These are phyloP conservation scores for Stephanodiscus triporus DNA, from an alignment of 108 stramenopile species.

Conservation along the genomic window DNA sequence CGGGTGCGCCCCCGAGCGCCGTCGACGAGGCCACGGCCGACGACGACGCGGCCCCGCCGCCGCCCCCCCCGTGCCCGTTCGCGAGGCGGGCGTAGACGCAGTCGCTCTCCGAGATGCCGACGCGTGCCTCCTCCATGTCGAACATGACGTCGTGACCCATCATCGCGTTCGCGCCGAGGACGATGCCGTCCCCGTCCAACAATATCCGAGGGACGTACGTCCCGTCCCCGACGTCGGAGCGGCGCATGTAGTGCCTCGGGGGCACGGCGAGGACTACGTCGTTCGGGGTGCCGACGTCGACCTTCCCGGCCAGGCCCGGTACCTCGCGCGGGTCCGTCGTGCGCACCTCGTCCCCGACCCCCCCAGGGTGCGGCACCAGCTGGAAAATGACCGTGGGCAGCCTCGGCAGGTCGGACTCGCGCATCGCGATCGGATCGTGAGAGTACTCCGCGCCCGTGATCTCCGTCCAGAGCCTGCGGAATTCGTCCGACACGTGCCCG, in stretches of 20 bases:
- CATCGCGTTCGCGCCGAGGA: conserved; percentile 96
- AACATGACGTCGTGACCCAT: conserved; percentile 95
- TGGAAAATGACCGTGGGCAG: conserved; percentile 85
- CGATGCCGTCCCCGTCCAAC: conserved; percentile 75
- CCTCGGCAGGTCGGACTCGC: conserved; percentile 48
- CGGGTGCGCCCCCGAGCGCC: background rate
- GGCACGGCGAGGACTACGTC: conserved; percentile 85
- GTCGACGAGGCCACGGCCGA: background rate
- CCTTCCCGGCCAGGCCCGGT: conserved; percentile 66
- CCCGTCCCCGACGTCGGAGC: conserved; percentile 46
- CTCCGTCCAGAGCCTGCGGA: conserved; percentile 71
- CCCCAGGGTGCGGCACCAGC: conserved; percentile 50
- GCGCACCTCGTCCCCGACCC: conserved; percentile 41
- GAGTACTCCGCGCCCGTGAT: conserved; percentile 78
- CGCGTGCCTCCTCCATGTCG: conserved; percentile 82
- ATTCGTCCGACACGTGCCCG: conserved; percentile 52
- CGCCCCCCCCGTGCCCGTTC: background rate
- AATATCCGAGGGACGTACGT: conserved; percentile 70
- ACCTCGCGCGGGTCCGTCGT: conserved; percentile 47
- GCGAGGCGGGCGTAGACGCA: conserved; percentile 60
- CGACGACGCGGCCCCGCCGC: background rate
- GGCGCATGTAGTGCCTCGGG: conserved; percentile 82
- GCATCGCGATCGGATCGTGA: conserved; percentile 56
- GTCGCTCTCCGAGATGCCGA: conserved; percentile 92
- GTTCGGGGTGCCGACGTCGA: conserved; percentile 60